Conservation (phyloP, 164 flowering plant species). For the Aristolochia californica region DNA sequence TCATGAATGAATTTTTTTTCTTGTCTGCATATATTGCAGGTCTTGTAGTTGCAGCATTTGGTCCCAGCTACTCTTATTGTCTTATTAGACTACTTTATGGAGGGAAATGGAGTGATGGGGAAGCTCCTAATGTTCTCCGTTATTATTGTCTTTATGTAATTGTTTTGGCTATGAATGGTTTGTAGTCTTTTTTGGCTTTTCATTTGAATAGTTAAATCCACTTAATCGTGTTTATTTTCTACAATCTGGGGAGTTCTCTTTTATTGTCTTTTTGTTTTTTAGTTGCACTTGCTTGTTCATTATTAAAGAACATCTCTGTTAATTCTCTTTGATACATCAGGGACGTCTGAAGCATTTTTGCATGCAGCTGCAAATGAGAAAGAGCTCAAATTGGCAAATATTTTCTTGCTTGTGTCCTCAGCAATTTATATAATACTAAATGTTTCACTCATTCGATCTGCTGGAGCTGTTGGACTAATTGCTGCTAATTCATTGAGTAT, state of each 20-base stretch:
- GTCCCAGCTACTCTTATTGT: constrained; percentile 89
- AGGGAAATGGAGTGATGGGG: constrained; percentile 94
- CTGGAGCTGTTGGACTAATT: constrained; percentile 85
- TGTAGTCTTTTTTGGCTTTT: constrained; percentile 15
- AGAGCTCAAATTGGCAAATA: constrained; percentile 69
- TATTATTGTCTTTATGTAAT: constrained; percentile 79
- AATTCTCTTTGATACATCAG: constrained; percentile 28
- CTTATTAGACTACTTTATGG: constrained; percentile 84
- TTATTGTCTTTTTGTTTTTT: not conserved
- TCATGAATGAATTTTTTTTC: not conserved
- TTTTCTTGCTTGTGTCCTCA: constrained; percentile 64
- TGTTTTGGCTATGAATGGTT: constrained; percentile 91
- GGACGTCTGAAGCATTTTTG: constrained; percentile 96
- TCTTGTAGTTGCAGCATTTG: constrained; percentile 81
- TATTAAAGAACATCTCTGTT: not conserved
- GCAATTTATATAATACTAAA: constrained; percentile 54
- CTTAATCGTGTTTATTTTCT: not conserved
- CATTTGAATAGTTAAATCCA: too few species aligned
- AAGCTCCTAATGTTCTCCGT: constrained; percentile 68
- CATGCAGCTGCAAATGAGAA: constrained; percentile 83
- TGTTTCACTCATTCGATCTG: constrained; percentile 44
- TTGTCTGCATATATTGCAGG: constrained; percentile 33
- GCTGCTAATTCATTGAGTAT: constrained; percentile 86
- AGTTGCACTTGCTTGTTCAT: not conserved
- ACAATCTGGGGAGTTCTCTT: not conserved